Conservation (phyloP, 2,329 filamentous ascomycete species). For the Alternaria postmessia region DNA sequence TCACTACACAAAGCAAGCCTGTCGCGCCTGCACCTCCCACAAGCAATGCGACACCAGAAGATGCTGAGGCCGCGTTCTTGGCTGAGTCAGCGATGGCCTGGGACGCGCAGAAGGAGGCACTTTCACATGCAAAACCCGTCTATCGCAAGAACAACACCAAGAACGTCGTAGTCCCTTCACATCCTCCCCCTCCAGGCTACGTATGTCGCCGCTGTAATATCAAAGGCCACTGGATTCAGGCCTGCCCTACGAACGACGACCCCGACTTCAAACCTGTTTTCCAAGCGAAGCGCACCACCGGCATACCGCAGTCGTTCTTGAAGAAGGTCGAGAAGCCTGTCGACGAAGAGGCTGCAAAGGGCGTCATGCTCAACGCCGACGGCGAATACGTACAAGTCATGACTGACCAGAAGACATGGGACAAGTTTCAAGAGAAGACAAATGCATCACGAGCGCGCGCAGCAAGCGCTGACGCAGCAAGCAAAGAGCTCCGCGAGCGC, state of each 20-base stretch:
- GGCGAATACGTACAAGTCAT: slow-evolving; percentile 97
- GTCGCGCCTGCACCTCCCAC: slow-evolving; percentile 57
- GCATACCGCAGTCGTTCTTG: slow-evolving; percentile 93
- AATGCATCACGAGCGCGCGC: slow-evolving; percentile 85
- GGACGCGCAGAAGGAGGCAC: slow-evolving; percentile 90
- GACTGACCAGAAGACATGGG: slow-evolving; percentile 95
- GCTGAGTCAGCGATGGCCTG: slow-evolving; percentile 89
- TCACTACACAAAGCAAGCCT: slow-evolving; percentile 73
- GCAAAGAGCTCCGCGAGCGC: slow-evolving; percentile 86
- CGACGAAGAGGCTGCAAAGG: slow-evolving; percentile 83
- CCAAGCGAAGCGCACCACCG: slow-evolving; percentile 93
- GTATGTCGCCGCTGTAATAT: slow-evolving; percentile 96
- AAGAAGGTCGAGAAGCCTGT: slow-evolving; percentile 94
- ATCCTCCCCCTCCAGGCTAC: slow-evolving; percentile 91
- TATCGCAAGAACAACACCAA: slow-evolving; percentile 60
- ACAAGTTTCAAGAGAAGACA: slow-evolving; percentile 93
- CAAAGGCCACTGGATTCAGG: slow-evolving; percentile 99
- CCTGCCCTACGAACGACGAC: slow-evolving; percentile 97
- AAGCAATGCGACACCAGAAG: slow-evolving; percentile 81
- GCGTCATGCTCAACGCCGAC: slow-evolving; percentile 97
- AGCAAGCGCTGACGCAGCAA: slow-evolving; percentile 77
- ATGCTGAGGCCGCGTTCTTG: slow-evolving; percentile 92
- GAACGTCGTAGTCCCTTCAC: slow-evolving; percentile 81
- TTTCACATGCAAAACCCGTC: slow-evolving; percentile 71
- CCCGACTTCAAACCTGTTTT: slow-evolving; percentile 94